Evolutionary conservation across 345 rosid species (phyloP).

Genomic region (Theobroma cacao): DNA sequence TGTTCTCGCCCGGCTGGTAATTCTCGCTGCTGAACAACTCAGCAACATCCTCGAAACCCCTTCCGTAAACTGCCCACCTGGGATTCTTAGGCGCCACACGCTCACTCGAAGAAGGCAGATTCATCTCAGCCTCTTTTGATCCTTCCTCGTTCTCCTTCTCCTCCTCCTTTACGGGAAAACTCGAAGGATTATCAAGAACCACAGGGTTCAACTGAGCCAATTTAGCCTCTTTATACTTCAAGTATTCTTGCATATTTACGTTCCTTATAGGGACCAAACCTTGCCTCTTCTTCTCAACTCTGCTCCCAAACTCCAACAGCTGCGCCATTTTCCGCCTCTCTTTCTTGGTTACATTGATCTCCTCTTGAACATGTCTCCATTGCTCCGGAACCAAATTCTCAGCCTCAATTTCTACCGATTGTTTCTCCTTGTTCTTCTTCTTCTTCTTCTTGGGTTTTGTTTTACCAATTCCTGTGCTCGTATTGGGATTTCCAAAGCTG

Average conservation of each 20-base stretch:
- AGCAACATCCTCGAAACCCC: constrained; percentile 74
- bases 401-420: constrained; percentile 29
- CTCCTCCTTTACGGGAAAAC: constrained; percentile 24
- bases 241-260: constrained; percentile 58
- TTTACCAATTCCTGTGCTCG: background rate
- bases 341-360: constrained; percentile 77
- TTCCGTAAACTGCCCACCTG: constrained; percentile 91
- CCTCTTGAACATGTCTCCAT: constrained; percentile 80
- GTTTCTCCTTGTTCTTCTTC: constrained; percentile 4
- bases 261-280: constrained; percentile 58
- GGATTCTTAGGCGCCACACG: constrained; percentile 77
- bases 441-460: constrained; percentile 23
- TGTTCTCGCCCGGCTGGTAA: constrained; percentile 55
- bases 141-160: constrained; percentile 16
- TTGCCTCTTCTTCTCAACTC: constrained; percentile 65
- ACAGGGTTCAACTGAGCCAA: constrained; percentile 59
- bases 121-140: constrained; percentile 11
- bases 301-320: constrained; percentile 71
- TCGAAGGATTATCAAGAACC: constrained; percentile 53
- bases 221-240: constrained; percentile 64
- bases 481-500: background rate
- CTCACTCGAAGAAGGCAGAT: constrained; percentile 28
- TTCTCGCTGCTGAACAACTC: constrained; percentile 58
- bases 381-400: constrained; percentile 83
- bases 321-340: constrained; percentile 78